Evolutionary conservation across 108 stramenopile species (phyloP), one percentile per base, ranked within the genome.

Genomic region (Skeletonema menzelii): DNA sequence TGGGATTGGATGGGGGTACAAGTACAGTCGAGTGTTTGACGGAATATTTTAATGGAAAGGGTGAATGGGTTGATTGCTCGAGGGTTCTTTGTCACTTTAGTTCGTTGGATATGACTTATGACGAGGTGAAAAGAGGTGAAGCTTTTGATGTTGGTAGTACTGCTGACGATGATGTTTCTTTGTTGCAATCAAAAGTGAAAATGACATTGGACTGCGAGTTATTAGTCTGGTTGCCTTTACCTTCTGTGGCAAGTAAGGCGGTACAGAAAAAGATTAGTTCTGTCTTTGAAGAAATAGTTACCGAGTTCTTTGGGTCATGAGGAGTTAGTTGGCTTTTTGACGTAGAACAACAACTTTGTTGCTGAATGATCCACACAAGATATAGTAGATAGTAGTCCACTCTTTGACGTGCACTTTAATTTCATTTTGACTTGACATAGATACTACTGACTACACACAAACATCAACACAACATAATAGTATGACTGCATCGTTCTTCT

Each of bases 141-240:
- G n/a, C n/a, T n/a, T n/a, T n/a, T n/a, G n/a, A n/a, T n/a, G n/a
- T n/a, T n/a, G n/a, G n/a, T n/a, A n/a, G 19, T 42, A 44, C 30
- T 19, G 71, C 27, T 28, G 59, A 42, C 27, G 57, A 53, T 47
- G 7, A 12, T 53, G 19, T 10, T 20, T 10, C 49, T 47, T 1
- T 32, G 31, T 2, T 53, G 49, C 20, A 53, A 22, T 3, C 10
- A 53, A 35, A 62, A 47, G 69, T 77, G 15, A 37, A 65, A 40
- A 77, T 77, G 76, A 49, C 70, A 2, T 70, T 77, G 28, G 76
- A 70, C 1, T 65, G 69, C n/a, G 59, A 77, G 38, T 37, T 77
- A 37, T 59, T 77, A n/a, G 69, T 76, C 63, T 76, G 75, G 75
- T 40, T 77, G 58, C 76, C 76, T 15, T 62, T 77, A 35, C 76